Conservation (phyloP, 1,139 yeast species). For the Geotrichum fermentans region DNA sequence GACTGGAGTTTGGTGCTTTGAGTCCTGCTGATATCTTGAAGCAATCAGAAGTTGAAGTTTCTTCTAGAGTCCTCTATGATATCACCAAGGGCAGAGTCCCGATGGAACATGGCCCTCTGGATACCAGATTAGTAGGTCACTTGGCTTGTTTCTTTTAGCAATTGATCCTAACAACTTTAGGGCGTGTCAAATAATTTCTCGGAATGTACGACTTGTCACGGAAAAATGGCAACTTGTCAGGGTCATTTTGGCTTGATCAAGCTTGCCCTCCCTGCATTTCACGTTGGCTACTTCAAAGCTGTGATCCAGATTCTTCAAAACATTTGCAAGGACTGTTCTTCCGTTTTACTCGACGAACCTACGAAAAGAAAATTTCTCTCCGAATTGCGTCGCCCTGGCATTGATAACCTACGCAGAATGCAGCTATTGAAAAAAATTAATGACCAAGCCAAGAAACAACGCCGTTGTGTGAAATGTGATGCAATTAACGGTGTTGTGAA, state of each 20-base stretch:
- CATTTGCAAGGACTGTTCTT: conserved; percentile 86
- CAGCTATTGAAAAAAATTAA: conserved; percentile 71
- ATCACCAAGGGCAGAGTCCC: conserved; percentile 80
- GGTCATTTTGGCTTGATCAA: conserved; percentile 97
- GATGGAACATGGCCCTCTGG: conserved; percentile 80
- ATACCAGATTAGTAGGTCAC: conserved; percentile 59
- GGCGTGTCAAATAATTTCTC: conserved; percentile 84
- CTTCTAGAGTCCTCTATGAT: conserved; percentile 87
- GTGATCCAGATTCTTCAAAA: conserved; percentile 84
- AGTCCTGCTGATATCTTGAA: conserved; percentile 88
- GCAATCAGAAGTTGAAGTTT: conserved; percentile 90
- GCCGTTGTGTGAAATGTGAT: conserved; percentile 83
- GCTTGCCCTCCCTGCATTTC: conserved; percentile 92
- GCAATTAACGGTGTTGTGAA: conserved; percentile 94
- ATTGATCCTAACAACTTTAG: conserved; percentile 22
- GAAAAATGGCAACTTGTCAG: conserved; percentile 88
- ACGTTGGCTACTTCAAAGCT: conserved; percentile 93
- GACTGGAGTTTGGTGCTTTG: conserved; percentile 87
- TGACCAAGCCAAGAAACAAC: conserved; percentile 93
- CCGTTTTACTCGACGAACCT: conserved; percentile 67
- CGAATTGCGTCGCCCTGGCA: conserved; percentile 81
- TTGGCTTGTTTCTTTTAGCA: neutral
- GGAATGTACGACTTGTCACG: conserved; percentile 89
- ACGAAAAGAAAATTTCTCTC: conserved; percentile 61
- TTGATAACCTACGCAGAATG: conserved; percentile 91